Base-by-base conservation (phyloP, 1,284 basidiomycete species). In the Ceratobasidium papillatum region DNA sequence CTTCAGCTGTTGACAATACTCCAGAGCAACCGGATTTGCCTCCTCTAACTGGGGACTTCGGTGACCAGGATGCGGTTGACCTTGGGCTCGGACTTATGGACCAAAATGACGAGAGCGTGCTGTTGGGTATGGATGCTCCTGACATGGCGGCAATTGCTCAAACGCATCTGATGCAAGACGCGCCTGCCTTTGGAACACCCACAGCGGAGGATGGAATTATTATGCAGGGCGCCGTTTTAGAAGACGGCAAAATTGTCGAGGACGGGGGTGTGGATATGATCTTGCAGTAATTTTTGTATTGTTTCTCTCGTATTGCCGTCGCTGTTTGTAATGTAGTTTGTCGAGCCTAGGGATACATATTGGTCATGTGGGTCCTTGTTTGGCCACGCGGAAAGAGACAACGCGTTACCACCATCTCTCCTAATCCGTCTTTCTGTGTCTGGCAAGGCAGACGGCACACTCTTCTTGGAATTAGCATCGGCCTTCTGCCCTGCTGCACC, bases 301-400 rank as follows among this genome's bases (percentile, higher is more conserved):
- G 19, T 38, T 12, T 71, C 30, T 34, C 43, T 43, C 17, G 27
- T 66, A 66, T 58, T 58, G 47, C 25, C 36, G n/a, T 62, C 30
- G n/a, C 68, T 45, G 43, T 52, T 52, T 52, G 51, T 62, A 19
- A 45, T 61, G 38, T 62, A 52, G 61, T 72, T 69, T 38, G n/a
- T 43, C 38, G 25, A 56, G 30, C 34, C 17, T 27, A 7, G 41
- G 34, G 38, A 47, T 63, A 58, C 32, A 43, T 38, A 72, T 72
- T 72, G 41, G 69, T 62, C 56, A 72, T 72, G 69, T 72, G 69
- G 69, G 69, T 72, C 69, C 58, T 61, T 72, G 69, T 72, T 72
- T 72, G 69, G 56, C 47, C 41, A 36, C 69, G 69, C 30, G 69
- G 69, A 56, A 59, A 38, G 69, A 62, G 56, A 62, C 69, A 72